These are phyloP conservation scores for Acarospora socialis DNA, from an alignment of 2,329 filamentous ascomycete genomes.

Conservation along the genomic window DNA sequence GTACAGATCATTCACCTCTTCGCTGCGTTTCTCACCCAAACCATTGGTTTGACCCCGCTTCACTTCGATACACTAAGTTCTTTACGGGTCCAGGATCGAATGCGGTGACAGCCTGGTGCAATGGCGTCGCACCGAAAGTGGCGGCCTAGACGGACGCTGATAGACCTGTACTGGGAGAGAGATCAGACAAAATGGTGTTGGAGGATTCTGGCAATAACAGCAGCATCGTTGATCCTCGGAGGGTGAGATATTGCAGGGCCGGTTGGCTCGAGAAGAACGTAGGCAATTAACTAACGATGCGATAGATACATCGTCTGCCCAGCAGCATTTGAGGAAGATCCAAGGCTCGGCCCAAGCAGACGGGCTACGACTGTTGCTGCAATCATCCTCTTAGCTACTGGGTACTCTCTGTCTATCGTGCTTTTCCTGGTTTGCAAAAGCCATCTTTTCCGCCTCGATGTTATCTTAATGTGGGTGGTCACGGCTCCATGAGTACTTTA, in stretches of 20 bases:
- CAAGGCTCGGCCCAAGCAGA: slow-evolving; percentile 26
- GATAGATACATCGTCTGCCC: slow-evolving; percentile 35
- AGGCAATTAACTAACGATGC: too few species aligned
- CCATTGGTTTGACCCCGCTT: too few species aligned
- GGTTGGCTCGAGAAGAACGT: slow-evolving; percentile 4
- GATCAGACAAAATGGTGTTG: slow-evolving; percentile 14
- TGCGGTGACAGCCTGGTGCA: too few species aligned
- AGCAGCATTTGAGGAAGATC: slow-evolving; percentile 29
- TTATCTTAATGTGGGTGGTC: slow-evolving; percentile 29
- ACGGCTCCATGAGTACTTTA: background rate
- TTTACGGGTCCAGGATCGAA: too few species aligned
- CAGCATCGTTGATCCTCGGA: slow-evolving; percentile 11
- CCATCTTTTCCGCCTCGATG: slow-evolving; percentile 32
- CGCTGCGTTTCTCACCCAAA: too few species aligned
- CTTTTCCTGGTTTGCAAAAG: slow-evolving; percentile 33
- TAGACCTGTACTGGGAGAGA: slow-evolving; percentile 14
- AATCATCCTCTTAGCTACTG: slow-evolving; percentile 32
- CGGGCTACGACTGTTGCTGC: slow-evolving; percentile 31
- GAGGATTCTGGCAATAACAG: slow-evolving; percentile 11
- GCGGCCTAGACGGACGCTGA: slow-evolving; percentile 12
- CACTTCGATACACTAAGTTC: too few species aligned
- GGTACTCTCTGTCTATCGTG: slow-evolving; percentile 34
- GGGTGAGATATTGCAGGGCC: slow-evolving; percentile 14
- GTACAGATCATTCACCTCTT: too few species aligned
- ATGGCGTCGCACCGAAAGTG: too few species aligned